Base-by-base conservation (phyloP, 179 eudicot genomes). In the Vitellaria paradoxa region DNA sequence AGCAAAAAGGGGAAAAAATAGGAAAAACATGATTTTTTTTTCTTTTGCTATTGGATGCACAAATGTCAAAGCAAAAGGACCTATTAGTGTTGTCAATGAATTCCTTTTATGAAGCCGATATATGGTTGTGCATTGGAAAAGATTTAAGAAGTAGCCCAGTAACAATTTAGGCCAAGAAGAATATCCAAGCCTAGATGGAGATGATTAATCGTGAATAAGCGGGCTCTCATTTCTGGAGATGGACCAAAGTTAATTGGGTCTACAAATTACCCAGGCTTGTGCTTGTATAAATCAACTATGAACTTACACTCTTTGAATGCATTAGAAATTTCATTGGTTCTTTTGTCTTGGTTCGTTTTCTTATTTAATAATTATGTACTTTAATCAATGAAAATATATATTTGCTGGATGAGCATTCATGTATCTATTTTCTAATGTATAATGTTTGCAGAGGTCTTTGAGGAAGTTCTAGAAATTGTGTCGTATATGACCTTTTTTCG, bases 401-500 rank as follows among this genome's bases (percentile, higher is more conserved):
- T 49, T 52, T 70, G 10, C 23, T 52, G 17, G 13, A 70, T 70
- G 6, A 53, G 47, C 6, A 14, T 26, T 23, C 15, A 56, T 18
- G 5, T 24, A 15, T 70, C 42, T 61, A 15, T 24, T 40, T 74
- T 15, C 18, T 65, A 9, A 30, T 30, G 37, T 30, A 30, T 30
- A 30, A 12, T 50, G 55, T 50, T 50, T 50, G 82, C 96, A 96
- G 99, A 96, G 98, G 96, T 96, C 61, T 93, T 89, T 85, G 99
- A 96, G 84, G 99, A 96, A 82, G 96, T 96, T 68, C 78, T 96
- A 89, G 99, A 96, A 87, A 96, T 96, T 73, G 96, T 92, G 66
- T 96, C 99, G 62, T 94, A 96, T 77, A 96, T 94, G 97, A 96
- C 99, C 4, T 96, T 94, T 81, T 90, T 81, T 94, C 98, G 60